phyloP scores from a whole-genome alignment of 1,284 basidiomycete species.

The Grifola frondosa region DNA sequence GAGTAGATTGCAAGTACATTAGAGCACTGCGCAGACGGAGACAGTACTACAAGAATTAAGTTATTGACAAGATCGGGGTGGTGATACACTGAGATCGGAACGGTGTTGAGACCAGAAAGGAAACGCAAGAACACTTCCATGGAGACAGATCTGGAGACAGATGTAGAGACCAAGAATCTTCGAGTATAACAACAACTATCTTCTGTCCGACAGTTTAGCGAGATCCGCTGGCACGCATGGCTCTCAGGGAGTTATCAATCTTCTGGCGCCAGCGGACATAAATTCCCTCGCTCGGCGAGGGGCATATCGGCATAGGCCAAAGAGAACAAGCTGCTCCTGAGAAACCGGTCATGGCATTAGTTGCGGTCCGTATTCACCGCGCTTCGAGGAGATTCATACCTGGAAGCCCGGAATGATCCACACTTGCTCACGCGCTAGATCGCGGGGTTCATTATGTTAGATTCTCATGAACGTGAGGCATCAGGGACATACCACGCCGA shows the following conservation, averaged over 20 bases:
- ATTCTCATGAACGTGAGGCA: slow-evolving; percentile 2
- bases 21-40: too few species aligned
- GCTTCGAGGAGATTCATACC: slow-evolving; percentile 18
- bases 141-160: too few species aligned
- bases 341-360: slow-evolving; percentile 1
- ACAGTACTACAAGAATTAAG: too few species aligned
- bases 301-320: slow-evolving; percentile 72
- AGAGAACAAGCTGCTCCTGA: slow-evolving; percentile 74
- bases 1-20: too few species aligned
- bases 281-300: slow-evolving; percentile 59
- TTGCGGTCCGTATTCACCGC: not conserved
- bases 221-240: slow-evolving; percentile 12
- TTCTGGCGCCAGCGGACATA: slow-evolving; percentile 62
- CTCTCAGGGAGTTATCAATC: slow-evolving; percentile 29
- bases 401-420: slow-evolving; percentile 75
- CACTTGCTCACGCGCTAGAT: slow-evolving; percentile 69
- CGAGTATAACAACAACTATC: too few species aligned
- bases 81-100: too few species aligned
- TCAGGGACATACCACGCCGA: slow-evolving; percentile 48
- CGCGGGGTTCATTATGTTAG: slow-evolving; percentile 11
- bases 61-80: too few species aligned
- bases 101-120: too few species aligned
- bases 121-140: too few species aligned
- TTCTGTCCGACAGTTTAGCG: too few species aligned
- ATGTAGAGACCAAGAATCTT: too few species aligned